Evolutionary conservation across 192 early-diverging fungal genomes (phyloP).

Genomic region (Coemansia sp.): DNA sequence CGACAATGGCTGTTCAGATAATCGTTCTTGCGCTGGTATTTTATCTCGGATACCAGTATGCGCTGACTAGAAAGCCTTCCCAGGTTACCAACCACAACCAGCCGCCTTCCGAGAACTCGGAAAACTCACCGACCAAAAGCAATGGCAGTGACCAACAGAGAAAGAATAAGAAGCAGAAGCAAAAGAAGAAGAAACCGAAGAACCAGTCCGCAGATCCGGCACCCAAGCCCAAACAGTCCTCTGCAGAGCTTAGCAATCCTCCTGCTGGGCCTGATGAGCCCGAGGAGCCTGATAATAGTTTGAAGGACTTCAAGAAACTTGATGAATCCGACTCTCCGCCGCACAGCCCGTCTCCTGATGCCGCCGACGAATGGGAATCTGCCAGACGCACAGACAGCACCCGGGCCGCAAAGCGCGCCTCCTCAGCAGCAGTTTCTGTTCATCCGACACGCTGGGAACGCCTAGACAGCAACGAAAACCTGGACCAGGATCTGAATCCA

Average conservation of each 20-base stretch:
- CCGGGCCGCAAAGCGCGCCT: neutral
- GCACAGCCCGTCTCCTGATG: neutral
- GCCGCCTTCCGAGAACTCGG: constrained; percentile 9
- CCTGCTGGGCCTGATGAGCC: no score
- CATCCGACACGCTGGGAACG: constrained; percentile 33
- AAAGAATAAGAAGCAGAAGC: neutral
- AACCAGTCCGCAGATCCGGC: neutral
- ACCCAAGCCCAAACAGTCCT: neutral
- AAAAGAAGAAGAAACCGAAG: constrained; percentile 1
- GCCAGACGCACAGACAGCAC: constrained; percentile 12
- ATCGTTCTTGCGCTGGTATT: constrained; percentile 21
- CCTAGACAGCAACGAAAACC: constrained; percentile 20
- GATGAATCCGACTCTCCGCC: neutral
- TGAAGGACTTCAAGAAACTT: neutral
- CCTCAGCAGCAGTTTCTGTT: constrained; percentile 20
- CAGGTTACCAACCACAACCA: constrained; percentile 6
- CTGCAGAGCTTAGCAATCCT: neutral
- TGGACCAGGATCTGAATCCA: constrained; percentile 13
- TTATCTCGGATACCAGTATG: constrained; percentile 37
- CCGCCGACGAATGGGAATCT: constrained; percentile 28
- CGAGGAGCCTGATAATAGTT: no score
- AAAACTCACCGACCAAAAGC: neutral
- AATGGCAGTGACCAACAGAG: neutral
- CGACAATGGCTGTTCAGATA: constrained; percentile 30
- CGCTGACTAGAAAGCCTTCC: constrained; percentile 2